Percentiles rank a stretch among this genome's conserved stretches.
Conservation (phyloP, 176 grass and related monocot species). For the Oryza meridionalis region DNA sequence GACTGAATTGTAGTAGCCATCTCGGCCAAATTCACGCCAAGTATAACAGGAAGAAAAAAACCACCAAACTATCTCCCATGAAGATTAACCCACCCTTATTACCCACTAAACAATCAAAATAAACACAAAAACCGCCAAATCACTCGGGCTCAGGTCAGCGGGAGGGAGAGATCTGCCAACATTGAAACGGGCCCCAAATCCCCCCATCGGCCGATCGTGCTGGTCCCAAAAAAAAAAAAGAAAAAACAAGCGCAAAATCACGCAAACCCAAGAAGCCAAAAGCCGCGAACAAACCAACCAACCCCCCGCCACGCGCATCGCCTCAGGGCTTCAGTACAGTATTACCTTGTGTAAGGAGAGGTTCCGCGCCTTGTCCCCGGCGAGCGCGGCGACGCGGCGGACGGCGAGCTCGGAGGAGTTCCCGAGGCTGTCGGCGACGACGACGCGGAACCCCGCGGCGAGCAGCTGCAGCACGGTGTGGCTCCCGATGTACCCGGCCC, state of each 20-base stretch:
- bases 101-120: background rate
- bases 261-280: background rate
- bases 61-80: background rate
- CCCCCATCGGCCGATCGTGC: background rate
- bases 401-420: conserved; percentile 85
- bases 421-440: conserved; percentile 74
- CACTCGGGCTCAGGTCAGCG: background rate
- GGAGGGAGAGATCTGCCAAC: conserved; percentile 4
- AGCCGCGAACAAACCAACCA: background rate
- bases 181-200: background rate
- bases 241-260: background rate
- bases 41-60: background rate
- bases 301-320: background rate
- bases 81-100: background rate
- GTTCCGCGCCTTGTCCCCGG: conserved; percentile 54
- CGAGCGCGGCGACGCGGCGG: conserved; percentile 66
- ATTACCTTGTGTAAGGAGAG: conserved; percentile 78
- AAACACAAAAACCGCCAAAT: background rate
- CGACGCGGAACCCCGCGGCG: conserved; percentile 60
- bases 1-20: background rate
- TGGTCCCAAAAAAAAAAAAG: background rate
- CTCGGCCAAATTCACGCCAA: background rate
- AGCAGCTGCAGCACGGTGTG: conserved; percentile 92
- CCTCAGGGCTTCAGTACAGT: background rate
- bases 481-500: conserved; percentile 95